Evolutionary conservation across 352 stramenopile genomes (phyloP), one percentile per base, ranked within the genome.

Genomic region (Aphanomyces euteiches): DNA sequence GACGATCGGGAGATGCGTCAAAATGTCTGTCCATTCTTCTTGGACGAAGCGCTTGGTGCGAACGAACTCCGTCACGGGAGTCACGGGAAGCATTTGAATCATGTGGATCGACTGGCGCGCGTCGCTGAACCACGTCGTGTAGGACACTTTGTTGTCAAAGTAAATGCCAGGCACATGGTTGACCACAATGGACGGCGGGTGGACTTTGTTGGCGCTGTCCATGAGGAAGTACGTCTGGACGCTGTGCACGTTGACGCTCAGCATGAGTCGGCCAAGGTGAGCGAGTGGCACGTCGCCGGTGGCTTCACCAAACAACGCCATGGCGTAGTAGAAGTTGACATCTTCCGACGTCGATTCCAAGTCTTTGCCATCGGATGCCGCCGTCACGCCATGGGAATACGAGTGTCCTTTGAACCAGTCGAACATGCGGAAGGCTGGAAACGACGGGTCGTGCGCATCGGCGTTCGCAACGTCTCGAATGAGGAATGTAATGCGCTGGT

Each of bases 291-390:
- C 79, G 61, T 88, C 79, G 1, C 77, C 82, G 4, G 76, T 86
- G 8, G 82, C 81, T 47, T 47, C 70, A 4, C 85, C 83, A 81
- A 81, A 93, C n/a, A 93, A 56, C 56, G 79, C 87, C 83, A 93
- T 90, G 37, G 79, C 83, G 68, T 90, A 91, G 73, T 79, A 81
- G 48, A 93, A 90, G 69, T 93, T 93, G 66, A 91, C 80, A 58
- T 93, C 85, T 56, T 93, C 85, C 0, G 82, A 90, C 4, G 83
- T 88, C 7, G 78, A 88, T 65, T 92, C 85, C 41, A 90, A 79
- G 38, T 92, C 85, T 69, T 92, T 92, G 48, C 83, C 85, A 41
- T 90, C 77, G 5, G 78, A 76, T 5, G 88, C 60, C 13, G 80
- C 75, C 13, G 80, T 88, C 10, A 83, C 79, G 39, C 85, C 85